These are phyloP conservation scores for Achlya hypogyna DNA, from an alignment of 352 stramenopile genomes.

Conservation along the genomic window DNA sequence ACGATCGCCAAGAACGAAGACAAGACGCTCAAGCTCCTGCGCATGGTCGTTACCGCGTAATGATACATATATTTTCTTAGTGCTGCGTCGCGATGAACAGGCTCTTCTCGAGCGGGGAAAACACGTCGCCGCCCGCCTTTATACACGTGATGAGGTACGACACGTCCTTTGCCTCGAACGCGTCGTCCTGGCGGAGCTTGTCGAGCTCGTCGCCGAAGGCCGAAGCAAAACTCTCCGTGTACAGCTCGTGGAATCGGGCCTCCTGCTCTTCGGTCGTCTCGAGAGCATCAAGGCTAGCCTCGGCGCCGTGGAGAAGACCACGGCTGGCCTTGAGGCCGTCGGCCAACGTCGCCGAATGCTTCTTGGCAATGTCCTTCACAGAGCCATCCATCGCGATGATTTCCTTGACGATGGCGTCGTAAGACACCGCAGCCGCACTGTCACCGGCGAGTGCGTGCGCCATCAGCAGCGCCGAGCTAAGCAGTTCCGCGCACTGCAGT, in stretches of 20 bases:
- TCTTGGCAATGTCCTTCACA: conserved; percentile 51
- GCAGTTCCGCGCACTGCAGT: conserved; percentile 63
- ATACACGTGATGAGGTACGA: conserved; percentile 86
- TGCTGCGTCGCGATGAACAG: conserved; percentile 39
- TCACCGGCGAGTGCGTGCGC: conserved; percentile 37
- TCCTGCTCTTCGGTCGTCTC: conserved; percentile 4
- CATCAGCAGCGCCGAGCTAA: conserved; percentile 54
- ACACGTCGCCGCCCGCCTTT: conserved; percentile 66
- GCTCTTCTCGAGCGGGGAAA: conserved; percentile 72
- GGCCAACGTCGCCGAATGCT: conserved; percentile 35
- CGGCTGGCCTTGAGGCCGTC: conserved; percentile 49
- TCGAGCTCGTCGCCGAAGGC: conserved; percentile 79
- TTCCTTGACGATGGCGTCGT: conserved; percentile 29
- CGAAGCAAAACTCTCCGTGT: conserved; percentile 79
- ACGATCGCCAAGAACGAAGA: conserved; percentile 90
- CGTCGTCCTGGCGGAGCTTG: conserved; percentile 75
- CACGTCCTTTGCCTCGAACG: conserved; percentile 81
- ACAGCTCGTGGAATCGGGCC: conserved; percentile 62
- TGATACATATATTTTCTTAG: neutral
- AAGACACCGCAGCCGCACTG: conserved; percentile 33
- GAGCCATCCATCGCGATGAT: conserved; percentile 27
- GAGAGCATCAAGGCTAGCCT: conserved; percentile 27
- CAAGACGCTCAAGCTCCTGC: conserved; percentile 83
- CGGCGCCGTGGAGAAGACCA: conserved; percentile 37
- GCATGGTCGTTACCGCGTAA: conserved; percentile 77